A percentile compares a stretch with the other conserved stretches of the same genome.
phyloP scores from a whole-genome alignment of 768 basidiomycete genomes.

The Boletales sp. region DNA sequence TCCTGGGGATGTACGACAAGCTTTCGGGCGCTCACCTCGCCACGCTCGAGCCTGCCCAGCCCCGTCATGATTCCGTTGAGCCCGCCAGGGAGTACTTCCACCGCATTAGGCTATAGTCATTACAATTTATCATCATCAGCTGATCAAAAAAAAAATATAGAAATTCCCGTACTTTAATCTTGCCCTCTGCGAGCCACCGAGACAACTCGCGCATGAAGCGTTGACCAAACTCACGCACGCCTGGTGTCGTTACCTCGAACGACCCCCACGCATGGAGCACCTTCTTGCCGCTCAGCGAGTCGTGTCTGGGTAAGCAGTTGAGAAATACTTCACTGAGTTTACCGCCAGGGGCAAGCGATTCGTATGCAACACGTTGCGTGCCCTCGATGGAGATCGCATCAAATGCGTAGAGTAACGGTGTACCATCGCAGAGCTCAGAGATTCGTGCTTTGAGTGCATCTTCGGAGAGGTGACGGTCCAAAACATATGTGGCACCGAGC shows the following conservation, averaged over 20 bases:
- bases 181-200: conserved; percentile 5
- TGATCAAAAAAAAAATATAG: no score
- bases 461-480: conserved; percentile 24
- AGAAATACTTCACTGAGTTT: background rate
- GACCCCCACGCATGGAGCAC: conserved; percentile 2
- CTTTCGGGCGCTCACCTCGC: conserved; percentile 1
- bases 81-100: conserved; percentile 2
- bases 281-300: conserved; percentile 1
- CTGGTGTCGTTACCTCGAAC: conserved; percentile 1
- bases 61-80: background rate
- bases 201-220: conserved; percentile 8
- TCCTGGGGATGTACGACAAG: background rate
- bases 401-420: conserved; percentile 7
- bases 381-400: conserved; percentile 30
- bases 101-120: background rate
- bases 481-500: conserved; percentile 33
- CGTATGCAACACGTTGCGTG: conserved; percentile 29
- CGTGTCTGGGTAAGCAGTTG: background rate
- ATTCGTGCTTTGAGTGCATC: background rate
- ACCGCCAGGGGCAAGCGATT: conserved; percentile 30
- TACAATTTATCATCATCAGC: no score
- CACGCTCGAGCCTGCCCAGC: background rate
- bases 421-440: background rate
- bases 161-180: conserved; percentile 7
- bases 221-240: conserved; percentile 5